Evolutionary conservation across 2,329 filamentous ascomycete species (phyloP).

Genomic region (Xylogone sp.): DNA sequence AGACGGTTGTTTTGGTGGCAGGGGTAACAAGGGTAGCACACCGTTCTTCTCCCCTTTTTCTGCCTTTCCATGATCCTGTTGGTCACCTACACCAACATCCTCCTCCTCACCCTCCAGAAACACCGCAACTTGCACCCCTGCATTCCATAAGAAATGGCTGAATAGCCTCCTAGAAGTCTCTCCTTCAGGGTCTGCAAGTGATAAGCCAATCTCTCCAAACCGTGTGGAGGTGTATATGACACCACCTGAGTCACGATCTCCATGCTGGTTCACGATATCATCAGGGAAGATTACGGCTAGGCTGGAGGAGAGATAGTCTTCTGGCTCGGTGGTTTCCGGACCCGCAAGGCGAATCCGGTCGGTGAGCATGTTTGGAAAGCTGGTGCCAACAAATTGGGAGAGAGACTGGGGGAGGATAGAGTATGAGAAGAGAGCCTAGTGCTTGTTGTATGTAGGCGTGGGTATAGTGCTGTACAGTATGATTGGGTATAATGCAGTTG

Average conservation of each 20-base stretch:
- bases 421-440: no score
- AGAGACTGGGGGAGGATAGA: no score
- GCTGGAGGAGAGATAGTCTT: slow-evolving; percentile 56
- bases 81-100: neutral
- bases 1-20: neutral
- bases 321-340: slow-evolving; percentile 38
- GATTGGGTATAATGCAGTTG: no score
- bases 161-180: slow-evolving; percentile 59
- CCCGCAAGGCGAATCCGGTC: slow-evolving; percentile 39
- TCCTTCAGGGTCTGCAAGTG: slow-evolving; percentile 37
- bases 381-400: no score
- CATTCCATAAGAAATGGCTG: slow-evolving; percentile 73
- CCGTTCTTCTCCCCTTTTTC: slow-evolving; percentile 18
- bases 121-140: slow-evolving; percentile 52
- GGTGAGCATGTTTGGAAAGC: slow-evolving; percentile 40
- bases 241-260: slow-evolving; percentile 42
- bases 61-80: slow-evolving; percentile 11
- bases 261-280: slow-evolving; percentile 63
- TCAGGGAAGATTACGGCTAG: slow-evolving; percentile 65
- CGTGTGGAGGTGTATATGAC: neutral
- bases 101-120: slow-evolving; percentile 39
- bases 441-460: no score
- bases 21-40: slow-evolving; percentile 11
- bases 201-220: slow-evolving; percentile 18
- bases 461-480: no score